Base-by-base conservation (phyloP, 2,329 filamentous ascomycete species). In the Fusarium illudens region DNA sequence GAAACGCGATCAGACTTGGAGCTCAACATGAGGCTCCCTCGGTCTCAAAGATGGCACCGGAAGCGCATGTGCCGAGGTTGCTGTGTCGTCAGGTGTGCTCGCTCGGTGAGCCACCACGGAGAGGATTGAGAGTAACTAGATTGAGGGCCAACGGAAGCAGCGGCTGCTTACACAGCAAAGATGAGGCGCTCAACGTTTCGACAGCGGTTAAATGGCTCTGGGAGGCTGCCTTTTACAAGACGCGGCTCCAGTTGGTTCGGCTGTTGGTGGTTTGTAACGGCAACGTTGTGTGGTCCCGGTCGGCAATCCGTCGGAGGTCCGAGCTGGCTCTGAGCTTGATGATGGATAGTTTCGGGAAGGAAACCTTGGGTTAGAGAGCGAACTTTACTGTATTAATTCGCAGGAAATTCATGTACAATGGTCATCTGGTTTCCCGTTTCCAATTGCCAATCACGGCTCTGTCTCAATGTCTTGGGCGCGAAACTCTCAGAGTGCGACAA, bases 281-380 rank as follows among this genome's bases (percentile, higher is more conserved):
- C 25, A 37, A 58, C 29, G n/a, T 7, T 34, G 17, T 11, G 34
- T 46, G 34, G 19, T 34, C 34, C 10, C 6, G 49, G 25, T 59
- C 57, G 22, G 39, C 17, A 12, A 48, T 42, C 11, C n/a, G 15
- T 65, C 49, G 50, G 60, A 64, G 30, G 34, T 65, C 60, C 60
- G 54, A 64, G 42, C 22, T 19, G 6, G 19, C 20, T 4, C 4
- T 20, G 37, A 3, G 34, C 37, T 54, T 42, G 34, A 42, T 20
- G 37, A 25, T 19, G 27, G 22, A 29, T 27, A 42, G 10, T 6
- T 20, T 30, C 1, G 25, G 32, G 12, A 29, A 36, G 25, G 15
- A 29, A 13, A 39, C 15, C 51, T 22, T 15, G 46, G 29, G 17
- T 33, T 22, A 13, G 9, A 17, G n/a, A 33, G 25, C 19, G 15